phyloP scores from a whole-genome alignment of 2,329 filamentous ascomycete genomes.

The Alternaria ethzedia region DNA sequence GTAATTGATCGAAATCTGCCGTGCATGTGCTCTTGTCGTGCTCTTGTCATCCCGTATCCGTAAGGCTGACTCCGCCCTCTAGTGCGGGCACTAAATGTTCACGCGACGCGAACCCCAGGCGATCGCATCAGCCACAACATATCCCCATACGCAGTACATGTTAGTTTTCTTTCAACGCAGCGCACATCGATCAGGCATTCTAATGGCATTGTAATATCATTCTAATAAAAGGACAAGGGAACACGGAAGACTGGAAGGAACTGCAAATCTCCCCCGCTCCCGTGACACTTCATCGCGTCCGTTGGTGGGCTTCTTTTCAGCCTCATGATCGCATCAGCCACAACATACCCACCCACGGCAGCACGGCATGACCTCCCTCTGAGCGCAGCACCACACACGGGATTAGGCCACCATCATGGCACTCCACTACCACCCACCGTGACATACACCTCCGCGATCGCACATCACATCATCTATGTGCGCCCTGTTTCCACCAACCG shows the following conservation, averaged over 20 bases:
- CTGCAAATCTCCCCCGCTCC: background rate
- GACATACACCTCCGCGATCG: background rate
- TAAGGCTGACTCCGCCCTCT: background rate
- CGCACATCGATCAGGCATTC: too few species aligned
- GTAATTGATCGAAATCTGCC: background rate
- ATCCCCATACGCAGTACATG: background rate
- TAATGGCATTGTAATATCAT: too few species aligned
- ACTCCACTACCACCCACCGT: background rate
- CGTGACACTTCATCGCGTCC: background rate
- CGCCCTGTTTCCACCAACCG: background rate
- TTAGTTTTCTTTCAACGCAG: background rate
- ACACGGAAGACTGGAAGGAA: too few species aligned
- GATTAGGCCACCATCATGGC: conserved; percentile 9
- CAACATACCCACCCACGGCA: conserved; percentile 1
- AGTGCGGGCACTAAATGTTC: background rate
- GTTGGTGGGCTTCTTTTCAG: conserved; percentile 7
- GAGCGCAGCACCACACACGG: background rate
- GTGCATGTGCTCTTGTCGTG: background rate
- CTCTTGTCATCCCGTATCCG: background rate
- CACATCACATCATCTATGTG: background rate
- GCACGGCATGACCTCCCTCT: background rate
- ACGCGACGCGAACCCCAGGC: conserved; percentile 1
- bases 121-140: background rate
- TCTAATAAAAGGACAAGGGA: too few species aligned
- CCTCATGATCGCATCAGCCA: conserved; percentile 16